A percentile compares a stretch with the other conserved stretches of the same genome.
Evolutionary conservation across 495 filamentous ascomycete species (phyloP).

Genomic region (Daldinia loculata): DNA sequence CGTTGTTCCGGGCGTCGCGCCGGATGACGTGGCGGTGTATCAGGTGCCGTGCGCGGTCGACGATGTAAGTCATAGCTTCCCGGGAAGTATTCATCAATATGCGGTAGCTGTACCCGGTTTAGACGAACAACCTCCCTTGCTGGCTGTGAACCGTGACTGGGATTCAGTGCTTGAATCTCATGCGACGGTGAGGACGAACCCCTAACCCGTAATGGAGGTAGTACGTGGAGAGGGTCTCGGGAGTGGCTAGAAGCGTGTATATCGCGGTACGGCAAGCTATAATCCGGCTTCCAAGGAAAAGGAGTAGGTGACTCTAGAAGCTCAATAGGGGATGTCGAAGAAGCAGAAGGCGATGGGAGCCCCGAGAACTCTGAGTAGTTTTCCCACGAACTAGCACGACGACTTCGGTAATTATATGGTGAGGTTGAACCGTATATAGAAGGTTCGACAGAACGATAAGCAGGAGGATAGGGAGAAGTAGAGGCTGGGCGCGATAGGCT

Average conservation of each 20-base stretch:
- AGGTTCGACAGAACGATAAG: neutral
- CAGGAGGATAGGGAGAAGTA: neutral
- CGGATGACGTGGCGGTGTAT: neutral
- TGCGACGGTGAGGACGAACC: neutral
- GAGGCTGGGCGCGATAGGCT: neutral
- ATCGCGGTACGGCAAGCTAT: neutral
- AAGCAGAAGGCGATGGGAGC: constrained; percentile 73
- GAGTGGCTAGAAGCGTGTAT: neutral
- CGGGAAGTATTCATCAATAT: neutral
- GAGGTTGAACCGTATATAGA: constrained; percentile 10
- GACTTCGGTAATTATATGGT: neutral
- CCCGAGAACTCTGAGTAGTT: constrained; percentile 49
- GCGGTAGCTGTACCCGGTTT: neutral
- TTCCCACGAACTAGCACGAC: neutral
- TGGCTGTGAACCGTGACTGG: neutral
- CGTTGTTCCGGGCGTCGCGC: neutral
- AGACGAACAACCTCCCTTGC: neutral
- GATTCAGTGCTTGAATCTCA: neutral
- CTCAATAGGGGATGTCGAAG: constrained; percentile 63
- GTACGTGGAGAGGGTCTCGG: neutral
- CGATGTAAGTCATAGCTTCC: neutral
- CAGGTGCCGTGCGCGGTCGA: neutral
- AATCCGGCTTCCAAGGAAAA: neutral
- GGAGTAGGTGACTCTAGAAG: constrained; percentile 65
- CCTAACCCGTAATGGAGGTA: constrained; percentile 46